These are phyloP conservation scores for Sphagnum tenellum DNA, from an alignment of 225 moss, liverwort and hornwort genomes.

Conservation along the genomic window DNA sequence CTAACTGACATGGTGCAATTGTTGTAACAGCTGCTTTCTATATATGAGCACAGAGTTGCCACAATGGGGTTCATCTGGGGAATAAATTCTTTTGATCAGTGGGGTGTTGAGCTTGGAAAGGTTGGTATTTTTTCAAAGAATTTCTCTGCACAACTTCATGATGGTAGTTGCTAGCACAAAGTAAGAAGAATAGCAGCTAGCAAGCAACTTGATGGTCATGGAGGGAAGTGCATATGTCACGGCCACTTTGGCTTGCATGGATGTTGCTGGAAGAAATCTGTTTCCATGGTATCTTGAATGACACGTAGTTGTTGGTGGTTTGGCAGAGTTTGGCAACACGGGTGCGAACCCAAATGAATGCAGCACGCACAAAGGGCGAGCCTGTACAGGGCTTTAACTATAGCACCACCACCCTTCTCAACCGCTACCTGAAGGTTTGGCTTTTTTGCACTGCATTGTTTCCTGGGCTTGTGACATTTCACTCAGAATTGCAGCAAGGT, in stretches of 20 bases:
- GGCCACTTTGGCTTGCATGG: not conserved
- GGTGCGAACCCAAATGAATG: conserved; percentile 89
- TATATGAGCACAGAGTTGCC: conserved; percentile 92
- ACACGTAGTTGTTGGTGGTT: not conserved
- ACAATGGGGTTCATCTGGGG: conserved; percentile 98
- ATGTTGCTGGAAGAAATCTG: not conserved
- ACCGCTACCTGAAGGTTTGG: conserved; percentile 79
- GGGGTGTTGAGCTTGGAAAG: conserved; percentile 99
- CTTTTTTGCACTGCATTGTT: not conserved
- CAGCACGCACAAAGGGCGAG: conserved; percentile 63
- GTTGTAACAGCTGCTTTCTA: conserved; percentile 55
- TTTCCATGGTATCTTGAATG: not conserved
- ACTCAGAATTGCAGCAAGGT: no score
- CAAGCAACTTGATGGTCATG: not conserved
- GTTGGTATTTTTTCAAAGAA: conserved; percentile 15
- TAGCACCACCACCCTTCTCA: conserved; percentile 86
- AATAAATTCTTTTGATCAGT: conserved; percentile 97
- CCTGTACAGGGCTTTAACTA: conserved; percentile 75
- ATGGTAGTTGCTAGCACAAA: not conserved
- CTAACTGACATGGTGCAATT: not conserved
- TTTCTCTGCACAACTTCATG: conserved; percentile 1
- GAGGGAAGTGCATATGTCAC: not conserved
- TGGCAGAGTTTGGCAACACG: conserved; percentile 67
- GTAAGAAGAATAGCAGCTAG: not conserved
- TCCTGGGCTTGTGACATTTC: no score